Percentiles rank a stretch among this genome's conserved stretches.
These are phyloP conservation scores for Leptosphaerulina australis DNA, from an alignment of 2,329 filamentous ascomycete genomes.

Conservation along the genomic window DNA sequence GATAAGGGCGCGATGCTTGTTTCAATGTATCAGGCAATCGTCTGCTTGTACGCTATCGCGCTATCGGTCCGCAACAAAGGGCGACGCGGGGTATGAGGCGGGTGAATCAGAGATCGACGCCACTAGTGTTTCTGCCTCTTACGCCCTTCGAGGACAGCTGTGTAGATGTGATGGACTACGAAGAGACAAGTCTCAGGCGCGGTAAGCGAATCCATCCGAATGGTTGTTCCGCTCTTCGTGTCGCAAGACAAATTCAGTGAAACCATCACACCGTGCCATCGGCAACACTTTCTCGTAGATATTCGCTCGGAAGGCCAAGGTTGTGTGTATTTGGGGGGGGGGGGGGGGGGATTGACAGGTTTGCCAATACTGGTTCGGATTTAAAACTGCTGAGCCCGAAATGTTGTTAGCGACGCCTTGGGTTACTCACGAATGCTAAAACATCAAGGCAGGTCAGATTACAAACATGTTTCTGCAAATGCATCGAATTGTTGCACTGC, in stretches of 20 bases:
- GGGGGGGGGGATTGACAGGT: no score
- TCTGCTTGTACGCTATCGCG: slow-evolving; percentile 15
- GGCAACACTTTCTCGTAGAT: slow-evolving; percentile 1
- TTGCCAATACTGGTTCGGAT: not conserved
- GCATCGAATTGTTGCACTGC: slow-evolving; percentile 1
- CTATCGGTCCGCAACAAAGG: slow-evolving; percentile 21
- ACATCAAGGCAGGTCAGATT: not conserved
- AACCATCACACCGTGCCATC: slow-evolving; percentile 7
- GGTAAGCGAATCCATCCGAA: slow-evolving; percentile 11
- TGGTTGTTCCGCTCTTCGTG: slow-evolving; percentile 7
- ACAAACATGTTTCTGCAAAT: not conserved
- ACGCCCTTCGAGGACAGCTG: not conserved
- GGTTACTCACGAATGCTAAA: not conserved
- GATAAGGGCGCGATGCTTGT: slow-evolving; percentile 2
- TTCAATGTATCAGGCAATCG: slow-evolving; percentile 17
- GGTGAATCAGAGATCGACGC: slow-evolving; percentile 25
- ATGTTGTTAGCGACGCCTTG: not conserved
- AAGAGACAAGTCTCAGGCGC: not conserved
- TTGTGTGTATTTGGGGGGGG: no score
- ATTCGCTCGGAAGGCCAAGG: not conserved
- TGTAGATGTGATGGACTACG: not conserved
- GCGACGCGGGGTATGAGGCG: slow-evolving; percentile 26
- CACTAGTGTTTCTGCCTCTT: slow-evolving; percentile 3
- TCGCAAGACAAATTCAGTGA: slow-evolving; percentile 1
- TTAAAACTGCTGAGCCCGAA: not conserved